phyloP scores from a whole-genome alignment of 495 filamentous ascomycete species.

The Lineolata rhizophorae region DNA sequence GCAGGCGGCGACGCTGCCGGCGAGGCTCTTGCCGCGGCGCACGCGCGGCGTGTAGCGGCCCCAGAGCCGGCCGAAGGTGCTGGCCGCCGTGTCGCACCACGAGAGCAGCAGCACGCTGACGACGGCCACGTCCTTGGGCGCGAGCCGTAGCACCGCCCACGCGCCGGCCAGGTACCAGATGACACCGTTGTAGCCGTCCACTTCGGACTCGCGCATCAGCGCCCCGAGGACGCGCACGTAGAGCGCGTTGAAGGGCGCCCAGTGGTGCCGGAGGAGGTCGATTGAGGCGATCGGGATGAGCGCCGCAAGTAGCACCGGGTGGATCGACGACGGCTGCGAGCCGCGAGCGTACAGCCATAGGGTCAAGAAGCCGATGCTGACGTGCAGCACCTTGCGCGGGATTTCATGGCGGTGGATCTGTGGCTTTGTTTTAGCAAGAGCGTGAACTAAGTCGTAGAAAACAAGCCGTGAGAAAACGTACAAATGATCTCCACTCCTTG shows the following conservation, averaged over 20 bases:
- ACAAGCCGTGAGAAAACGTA: constrained; percentile 15
- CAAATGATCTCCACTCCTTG: constrained; percentile 43
- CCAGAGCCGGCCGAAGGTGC: constrained; percentile 73
- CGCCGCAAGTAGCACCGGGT: constrained; percentile 59
- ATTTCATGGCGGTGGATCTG: constrained; percentile 53
- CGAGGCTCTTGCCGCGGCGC: constrained; percentile 71
- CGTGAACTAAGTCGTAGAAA: too few relatives aligned
- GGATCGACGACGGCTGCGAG: constrained; percentile 47
- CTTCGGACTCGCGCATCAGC: constrained; percentile 92
- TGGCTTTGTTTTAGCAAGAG: constrained; percentile 1
- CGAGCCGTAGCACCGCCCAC: constrained; percentile 64
- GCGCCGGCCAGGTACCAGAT: constrained; percentile 89
- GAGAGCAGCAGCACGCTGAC: constrained; percentile 74
- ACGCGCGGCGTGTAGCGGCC: constrained; percentile 73
- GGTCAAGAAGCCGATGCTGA: constrained; percentile 88
- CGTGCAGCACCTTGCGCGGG: constrained; percentile 56
- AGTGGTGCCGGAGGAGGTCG: constrained; percentile 65
- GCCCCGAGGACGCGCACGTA: constrained; percentile 73
- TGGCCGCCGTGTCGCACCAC: constrained; percentile 96
- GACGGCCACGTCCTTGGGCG: constrained; percentile 85
- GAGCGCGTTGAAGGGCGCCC: constrained; percentile 56
- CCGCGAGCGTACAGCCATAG: constrained; percentile 62
- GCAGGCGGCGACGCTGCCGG: constrained; percentile 68
- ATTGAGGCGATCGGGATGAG: constrained; percentile 73
- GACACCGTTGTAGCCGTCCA: constrained; percentile 79